These are phyloP conservation scores for Colletotrichum higginsianum DNA, from an alignment of 2,329 filamentous ascomycete genomes.

Conservation along the genomic window DNA sequence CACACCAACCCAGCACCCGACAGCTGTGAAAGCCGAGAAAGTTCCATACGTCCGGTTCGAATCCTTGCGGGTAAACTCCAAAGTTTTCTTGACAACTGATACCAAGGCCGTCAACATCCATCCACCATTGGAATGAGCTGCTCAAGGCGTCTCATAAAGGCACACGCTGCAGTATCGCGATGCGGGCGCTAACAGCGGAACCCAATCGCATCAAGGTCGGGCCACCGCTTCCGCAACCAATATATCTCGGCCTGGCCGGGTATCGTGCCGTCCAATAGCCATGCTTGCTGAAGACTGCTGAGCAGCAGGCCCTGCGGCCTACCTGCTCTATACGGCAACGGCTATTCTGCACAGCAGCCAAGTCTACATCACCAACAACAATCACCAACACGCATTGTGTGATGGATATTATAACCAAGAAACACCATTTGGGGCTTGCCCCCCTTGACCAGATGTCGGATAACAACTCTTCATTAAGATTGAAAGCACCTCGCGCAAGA, in stretches of 20 bases:
- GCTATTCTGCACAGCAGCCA: neutral
- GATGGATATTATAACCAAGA: neutral
- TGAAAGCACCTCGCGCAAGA: neutral
- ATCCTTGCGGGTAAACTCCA: neutral
- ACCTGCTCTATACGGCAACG: neutral
- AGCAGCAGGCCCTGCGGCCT: neutral
- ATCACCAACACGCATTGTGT: conserved; percentile 1
- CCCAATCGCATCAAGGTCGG: neutral
- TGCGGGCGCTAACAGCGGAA: too few species aligned
- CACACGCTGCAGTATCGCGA: too few species aligned
- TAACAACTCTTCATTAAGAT: neutral
- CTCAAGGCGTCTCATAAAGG: too few species aligned
- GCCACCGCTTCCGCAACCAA: neutral
- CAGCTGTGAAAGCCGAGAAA: neutral
- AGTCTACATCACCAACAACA: conserved; percentile 5
- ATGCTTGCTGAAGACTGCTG: neutral
- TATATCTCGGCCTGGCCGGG: too few species aligned
- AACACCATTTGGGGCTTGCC: neutral
- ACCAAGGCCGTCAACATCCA: neutral
- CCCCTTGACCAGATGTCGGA: neutral
- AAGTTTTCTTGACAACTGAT: too few species aligned
- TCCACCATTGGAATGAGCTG: too few species aligned
- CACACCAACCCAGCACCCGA: neutral
- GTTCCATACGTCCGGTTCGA: neutral
- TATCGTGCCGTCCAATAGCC: neutral